Base-by-base conservation (phyloP, 257 asterid species). In the Penstemon davidsonii region DNA sequence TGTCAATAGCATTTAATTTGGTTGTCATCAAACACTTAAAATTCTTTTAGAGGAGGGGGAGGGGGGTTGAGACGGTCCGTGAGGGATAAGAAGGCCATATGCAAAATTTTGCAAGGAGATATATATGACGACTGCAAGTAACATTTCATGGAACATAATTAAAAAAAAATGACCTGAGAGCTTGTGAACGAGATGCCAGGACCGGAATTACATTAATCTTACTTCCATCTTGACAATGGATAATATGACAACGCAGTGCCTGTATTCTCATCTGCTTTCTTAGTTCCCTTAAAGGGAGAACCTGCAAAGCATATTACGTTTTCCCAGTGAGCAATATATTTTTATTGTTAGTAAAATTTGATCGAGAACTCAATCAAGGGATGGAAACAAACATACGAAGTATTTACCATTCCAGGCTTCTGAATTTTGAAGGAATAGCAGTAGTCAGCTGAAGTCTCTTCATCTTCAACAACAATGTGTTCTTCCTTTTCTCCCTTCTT, bases 101-200 rank as follows among this genome's bases (percentile, higher is more conserved):
- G 62, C 33, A 69, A 47, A 55, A n/a, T 41, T 18, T 36, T 2
- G 38, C 55, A 68, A 36, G 36, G 38, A 57, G 39, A 9, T 41
- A 58, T 25, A 25, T 45, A 12, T 41, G 45, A 55, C 13, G 41
- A 50, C 52, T 36, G 5, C 61, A 25, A 68, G 39, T 37, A 53
- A 73, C 40, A 55, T 18, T 12, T 56, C 69, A 52, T 18, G 15
- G 47, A 39, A 50, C 41, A 10, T 42, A 43, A 44, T 57, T 47
- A 8, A 4, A 5, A 39, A 11, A 68, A 49, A 41, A 15, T 19
- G 80, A 94, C 98, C 99, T 88, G 85, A 91, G 96, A 8, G 98
- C 98, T 78, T 94, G 99, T 71, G 96, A 86, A 66, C 99, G 98
- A 75, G 99, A 91, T 71, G 99, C 96, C 75, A 94, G 75, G 60